These are phyloP conservation scores for Wickerhamiella vanderwaltii DNA, from an alignment of 805 yeast genomes.

Conservation along the genomic window DNA sequence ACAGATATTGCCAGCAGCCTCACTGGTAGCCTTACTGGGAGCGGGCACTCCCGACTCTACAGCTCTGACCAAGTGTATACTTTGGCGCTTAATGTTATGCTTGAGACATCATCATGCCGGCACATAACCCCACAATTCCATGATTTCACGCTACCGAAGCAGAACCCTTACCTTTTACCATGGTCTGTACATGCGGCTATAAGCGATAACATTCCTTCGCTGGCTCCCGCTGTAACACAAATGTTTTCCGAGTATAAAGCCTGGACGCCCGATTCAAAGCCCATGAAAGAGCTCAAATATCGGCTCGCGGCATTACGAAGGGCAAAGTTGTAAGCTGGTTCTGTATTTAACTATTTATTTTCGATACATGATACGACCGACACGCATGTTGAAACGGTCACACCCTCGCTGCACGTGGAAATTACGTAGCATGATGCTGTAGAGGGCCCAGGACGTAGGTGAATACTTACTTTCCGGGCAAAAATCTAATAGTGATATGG, in stretches of 20 bases:
- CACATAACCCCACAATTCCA: slow-evolving; percentile 24
- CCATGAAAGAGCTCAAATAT: slow-evolving; percentile 71
- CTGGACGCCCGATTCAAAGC: slow-evolving; percentile 83
- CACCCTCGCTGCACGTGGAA: no score
- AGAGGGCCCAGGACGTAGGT: no score
- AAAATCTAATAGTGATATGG: no score
- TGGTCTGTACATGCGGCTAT: slow-evolving; percentile 85
- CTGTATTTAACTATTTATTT: neutral
- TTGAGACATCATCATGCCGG: slow-evolving; percentile 54
- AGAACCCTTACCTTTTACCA: slow-evolving; percentile 75
- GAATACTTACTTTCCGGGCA: no score
- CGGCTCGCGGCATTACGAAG: slow-evolving; percentile 45
- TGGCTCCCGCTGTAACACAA: slow-evolving; percentile 43
- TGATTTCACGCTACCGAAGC: slow-evolving; percentile 45
- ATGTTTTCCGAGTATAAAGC: slow-evolving; percentile 60
- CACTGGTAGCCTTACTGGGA: slow-evolving; percentile 88
- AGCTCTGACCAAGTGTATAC: slow-evolving; percentile 77
- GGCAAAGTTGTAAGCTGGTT: slow-evolving; percentile 23
- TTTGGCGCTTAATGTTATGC: slow-evolving; percentile 57
- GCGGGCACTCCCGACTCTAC: slow-evolving; percentile 86
- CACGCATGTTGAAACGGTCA: no score
- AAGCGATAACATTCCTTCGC: slow-evolving; percentile 40
- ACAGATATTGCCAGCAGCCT: slow-evolving; percentile 67
- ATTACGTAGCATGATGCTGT: no score
- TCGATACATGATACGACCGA: no score